Conservation (phyloP, 129 eudicot genomes). For the Artemisia tridentata region DNA sequence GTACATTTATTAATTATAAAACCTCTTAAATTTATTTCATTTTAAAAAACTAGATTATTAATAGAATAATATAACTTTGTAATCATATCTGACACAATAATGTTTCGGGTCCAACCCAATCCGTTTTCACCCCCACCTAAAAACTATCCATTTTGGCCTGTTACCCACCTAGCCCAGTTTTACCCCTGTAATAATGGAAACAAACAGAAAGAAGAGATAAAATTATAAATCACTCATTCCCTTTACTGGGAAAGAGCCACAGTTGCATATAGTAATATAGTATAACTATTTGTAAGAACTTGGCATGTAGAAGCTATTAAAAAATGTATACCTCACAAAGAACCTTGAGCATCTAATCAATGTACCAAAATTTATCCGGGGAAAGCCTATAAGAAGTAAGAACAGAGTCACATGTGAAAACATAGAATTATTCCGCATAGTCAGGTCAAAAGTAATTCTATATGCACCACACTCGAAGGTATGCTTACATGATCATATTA, state of each 20-base stretch:
- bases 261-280: not conserved
- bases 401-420: too few relatives aligned
- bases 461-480: too few relatives aligned
- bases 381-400: too few relatives aligned
- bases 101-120: not conserved
- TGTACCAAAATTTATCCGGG: too few relatives aligned
- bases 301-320: too few relatives aligned
- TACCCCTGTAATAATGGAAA: not conserved
- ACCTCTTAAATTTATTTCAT: not conserved
- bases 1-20: not conserved
- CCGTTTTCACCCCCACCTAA: not conserved
- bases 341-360: too few relatives aligned
- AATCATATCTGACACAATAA: not conserved
- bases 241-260: not conserved
- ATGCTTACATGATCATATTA: too few relatives aligned
- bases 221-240: not conserved
- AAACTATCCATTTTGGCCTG: not conserved
- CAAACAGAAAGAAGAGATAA: slow-evolving; percentile 8
- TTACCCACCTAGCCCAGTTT: not conserved
- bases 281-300: not conserved
- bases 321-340: too few relatives aligned
- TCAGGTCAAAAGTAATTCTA: too few relatives aligned
- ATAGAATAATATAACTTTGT: not conserved
- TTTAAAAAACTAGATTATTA: not conserved
- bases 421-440: too few relatives aligned